These are phyloP conservation scores for Neurospora tetrasperma DNA, from an alignment of 495 filamentous ascomycete genomes.

Conservation along the genomic window DNA sequence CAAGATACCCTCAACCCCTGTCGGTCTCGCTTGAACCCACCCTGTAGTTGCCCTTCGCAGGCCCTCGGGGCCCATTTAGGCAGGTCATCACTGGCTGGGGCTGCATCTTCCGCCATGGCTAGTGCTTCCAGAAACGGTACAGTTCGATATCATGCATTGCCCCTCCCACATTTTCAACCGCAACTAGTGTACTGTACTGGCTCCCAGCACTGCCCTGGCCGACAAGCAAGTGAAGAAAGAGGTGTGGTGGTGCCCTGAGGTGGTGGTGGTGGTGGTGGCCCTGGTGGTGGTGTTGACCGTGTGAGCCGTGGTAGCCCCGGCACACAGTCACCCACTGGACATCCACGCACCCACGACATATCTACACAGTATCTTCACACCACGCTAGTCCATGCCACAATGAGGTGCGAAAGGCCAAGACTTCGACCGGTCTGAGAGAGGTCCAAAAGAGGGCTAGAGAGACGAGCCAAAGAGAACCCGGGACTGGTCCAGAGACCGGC, in stretches of 20 bases:
- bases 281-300: not conserved
- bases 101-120: constrained; percentile 21
- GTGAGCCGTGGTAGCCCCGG: not conserved
- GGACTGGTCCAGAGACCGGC: not conserved
- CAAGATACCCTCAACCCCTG: constrained; percentile 14
- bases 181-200: not conserved
- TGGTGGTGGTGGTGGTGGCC: not conserved
- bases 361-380: not conserved
- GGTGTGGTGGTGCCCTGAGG: not conserved
- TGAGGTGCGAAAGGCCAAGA: not conserved
- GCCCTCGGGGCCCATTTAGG: constrained; percentile 30
- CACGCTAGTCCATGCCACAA: not conserved
- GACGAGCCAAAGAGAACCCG: not conserved
- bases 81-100: constrained; percentile 22
- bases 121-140: constrained; percentile 13
- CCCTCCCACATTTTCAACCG: constrained; percentile 3
- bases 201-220: not conserved
- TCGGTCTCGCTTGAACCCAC: constrained; percentile 3
- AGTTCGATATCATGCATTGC: not conserved
- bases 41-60: constrained; percentile 7
- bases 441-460: not conserved
- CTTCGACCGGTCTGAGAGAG: not conserved
- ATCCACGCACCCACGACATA: not conserved
- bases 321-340: not conserved
- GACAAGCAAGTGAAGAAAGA: not conserved